Evolutionary conservation across 2,329 filamentous ascomycete species (phyloP).

Genomic region (Fusarium staphyleae): DNA sequence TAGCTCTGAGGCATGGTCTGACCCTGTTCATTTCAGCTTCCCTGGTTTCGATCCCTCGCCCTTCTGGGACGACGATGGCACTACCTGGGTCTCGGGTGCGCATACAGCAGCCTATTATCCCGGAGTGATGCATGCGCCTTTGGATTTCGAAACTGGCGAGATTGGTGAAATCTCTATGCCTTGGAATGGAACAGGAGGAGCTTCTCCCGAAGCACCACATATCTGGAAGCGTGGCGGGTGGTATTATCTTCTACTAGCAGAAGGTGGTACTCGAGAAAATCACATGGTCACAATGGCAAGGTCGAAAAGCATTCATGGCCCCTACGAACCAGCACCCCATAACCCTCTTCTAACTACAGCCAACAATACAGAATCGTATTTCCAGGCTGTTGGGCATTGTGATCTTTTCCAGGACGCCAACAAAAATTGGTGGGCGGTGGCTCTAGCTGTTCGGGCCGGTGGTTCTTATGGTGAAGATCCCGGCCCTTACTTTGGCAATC

Average conservation of each 20-base stretch:
- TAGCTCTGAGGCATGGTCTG: slow-evolving; percentile 49
- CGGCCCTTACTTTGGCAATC: slow-evolving; percentile 40
- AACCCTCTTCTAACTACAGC: slow-evolving; percentile 57
- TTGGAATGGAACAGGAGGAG: slow-evolving; percentile 54
- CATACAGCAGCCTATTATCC: slow-evolving; percentile 27
- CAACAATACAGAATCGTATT: slow-evolving; percentile 46
- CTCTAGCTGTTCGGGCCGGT: slow-evolving; percentile 29
- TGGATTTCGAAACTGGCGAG: slow-evolving; percentile 48
- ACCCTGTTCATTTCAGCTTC: slow-evolving; percentile 37
- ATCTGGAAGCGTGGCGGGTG: slow-evolving; percentile 53
- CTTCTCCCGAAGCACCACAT: slow-evolving; percentile 54
- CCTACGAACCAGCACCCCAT: slow-evolving; percentile 50
- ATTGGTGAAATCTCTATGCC: slow-evolving; percentile 44
- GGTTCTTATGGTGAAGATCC: slow-evolving; percentile 27
- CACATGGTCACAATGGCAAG: slow-evolving; percentile 55
- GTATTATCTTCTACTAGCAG: slow-evolving; percentile 58
- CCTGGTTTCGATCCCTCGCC: slow-evolving; percentile 32
- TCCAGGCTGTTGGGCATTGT: slow-evolving; percentile 54
- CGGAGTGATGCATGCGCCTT: slow-evolving; percentile 35
- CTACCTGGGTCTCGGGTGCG: slow-evolving; percentile 50
- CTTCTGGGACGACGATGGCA: slow-evolving; percentile 35
- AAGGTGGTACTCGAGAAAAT: slow-evolving; percentile 54
- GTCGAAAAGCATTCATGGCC: slow-evolving; percentile 49
- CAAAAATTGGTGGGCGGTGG: slow-evolving; percentile 22
- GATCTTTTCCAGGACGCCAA: slow-evolving; percentile 53